Conservation (phyloP, 495 filamentous ascomycete genomes). For the Daldinia vernicosa region DNA sequence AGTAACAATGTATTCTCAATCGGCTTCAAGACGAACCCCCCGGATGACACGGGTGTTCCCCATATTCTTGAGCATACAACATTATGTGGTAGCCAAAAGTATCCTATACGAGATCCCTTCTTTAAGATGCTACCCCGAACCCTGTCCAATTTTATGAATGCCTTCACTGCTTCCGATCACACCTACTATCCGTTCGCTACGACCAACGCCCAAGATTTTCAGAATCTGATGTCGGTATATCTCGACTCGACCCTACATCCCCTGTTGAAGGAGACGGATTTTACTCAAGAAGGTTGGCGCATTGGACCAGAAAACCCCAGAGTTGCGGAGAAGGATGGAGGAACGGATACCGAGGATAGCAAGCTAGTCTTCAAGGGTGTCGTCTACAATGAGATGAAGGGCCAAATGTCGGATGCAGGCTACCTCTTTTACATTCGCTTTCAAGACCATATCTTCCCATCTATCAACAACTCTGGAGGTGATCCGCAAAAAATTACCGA, state of each 20-base stretch:
- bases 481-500: conserved; percentile 97
- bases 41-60: conserved; percentile 93
- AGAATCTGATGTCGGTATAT: conserved; percentile 95
- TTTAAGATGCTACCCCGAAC: conserved; percentile 99
- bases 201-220: conserved; percentile 94
- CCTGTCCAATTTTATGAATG: conserved; percentile 99
- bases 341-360: conserved; percentile 54
- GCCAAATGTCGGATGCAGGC: conserved; percentile 95
- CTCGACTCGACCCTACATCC: conserved; percentile 93
- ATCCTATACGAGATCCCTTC: conserved; percentile 96
- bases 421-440: conserved; percentile 95
- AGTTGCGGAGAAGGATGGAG: conserved; percentile 51
- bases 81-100: conserved; percentile 97
- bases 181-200: conserved; percentile 99
- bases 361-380: conserved; percentile 96
- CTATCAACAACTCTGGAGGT: conserved; percentile 93
- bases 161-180: conserved; percentile 93
- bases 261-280: conserved; percentile 87
- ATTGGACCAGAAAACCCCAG: conserved; percentile 89
- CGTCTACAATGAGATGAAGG: conserved; percentile 99
- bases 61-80: conserved; percentile 98
- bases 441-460: conserved; percentile 91
- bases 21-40: conserved; percentile 98
- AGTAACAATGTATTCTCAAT: conserved; percentile 99
- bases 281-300: conserved; percentile 95